A percentile compares a stretch with the other conserved stretches of the same genome.
Conservation (phyloP, 2,329 filamentous ascomycete species). For the Scedosporium boydii region DNA sequence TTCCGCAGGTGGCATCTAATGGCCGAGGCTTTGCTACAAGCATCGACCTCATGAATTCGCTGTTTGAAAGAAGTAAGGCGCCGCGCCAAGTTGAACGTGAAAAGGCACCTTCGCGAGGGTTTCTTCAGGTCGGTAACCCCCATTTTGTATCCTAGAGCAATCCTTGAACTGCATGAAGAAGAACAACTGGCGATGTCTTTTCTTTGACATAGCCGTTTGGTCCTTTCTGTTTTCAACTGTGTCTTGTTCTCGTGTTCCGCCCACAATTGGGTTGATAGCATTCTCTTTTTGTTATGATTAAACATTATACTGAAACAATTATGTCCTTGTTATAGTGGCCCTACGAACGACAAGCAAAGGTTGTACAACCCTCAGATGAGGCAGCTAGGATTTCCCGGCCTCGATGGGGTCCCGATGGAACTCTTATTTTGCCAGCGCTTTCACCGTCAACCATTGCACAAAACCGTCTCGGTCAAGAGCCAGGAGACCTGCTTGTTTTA, state of each 20-base stretch:
- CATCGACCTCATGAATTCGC: slow-evolving; percentile 92
- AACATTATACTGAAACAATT: slow-evolving; percentile 32
- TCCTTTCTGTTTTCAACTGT: background rate
- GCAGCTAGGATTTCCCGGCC: slow-evolving; percentile 46
- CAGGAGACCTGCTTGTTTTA: slow-evolving; percentile 41
- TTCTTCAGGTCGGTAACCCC: slow-evolving; percentile 75
- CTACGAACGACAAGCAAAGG: slow-evolving; percentile 70
- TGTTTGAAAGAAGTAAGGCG: slow-evolving; percentile 67
- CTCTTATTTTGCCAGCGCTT: slow-evolving; percentile 49
- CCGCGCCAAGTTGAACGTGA: slow-evolving; percentile 44
- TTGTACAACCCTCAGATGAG: slow-evolving; percentile 25
- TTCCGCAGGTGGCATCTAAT: slow-evolving; percentile 1
- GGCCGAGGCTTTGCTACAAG: slow-evolving; percentile 67
- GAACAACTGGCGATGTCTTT: background rate
- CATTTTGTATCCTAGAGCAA: slow-evolving; percentile 9
- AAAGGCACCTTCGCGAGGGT: slow-evolving; percentile 50
- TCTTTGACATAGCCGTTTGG: background rate
- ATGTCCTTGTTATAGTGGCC: slow-evolving; percentile 59
- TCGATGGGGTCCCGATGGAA: slow-evolving; percentile 67
- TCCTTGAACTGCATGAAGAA: background rate
- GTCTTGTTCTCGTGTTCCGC: background rate
- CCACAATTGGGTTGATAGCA: slow-evolving; percentile 9
- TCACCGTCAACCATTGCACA: slow-evolving; percentile 10
- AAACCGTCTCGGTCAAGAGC: slow-evolving; percentile 14
- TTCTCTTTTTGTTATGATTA: slow-evolving; percentile 19